A percentile compares a stretch with the other conserved stretches of the same genome.
These are phyloP conservation scores for Fusarium sarcochroum DNA, from an alignment of 2,329 filamentous ascomycete species.

Conservation along the genomic window DNA sequence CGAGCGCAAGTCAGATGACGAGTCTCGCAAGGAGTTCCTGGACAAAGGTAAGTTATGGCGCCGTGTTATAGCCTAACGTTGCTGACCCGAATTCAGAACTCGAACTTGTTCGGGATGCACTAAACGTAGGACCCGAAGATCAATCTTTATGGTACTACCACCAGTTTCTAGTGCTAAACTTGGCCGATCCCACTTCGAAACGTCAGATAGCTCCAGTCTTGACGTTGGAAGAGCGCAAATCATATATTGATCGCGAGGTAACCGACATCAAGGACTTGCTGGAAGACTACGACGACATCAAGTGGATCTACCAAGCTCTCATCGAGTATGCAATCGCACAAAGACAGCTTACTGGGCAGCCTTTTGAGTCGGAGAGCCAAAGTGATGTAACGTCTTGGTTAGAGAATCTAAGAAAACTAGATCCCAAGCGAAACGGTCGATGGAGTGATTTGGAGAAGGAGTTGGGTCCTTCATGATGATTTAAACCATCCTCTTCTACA, in stretches of 20 bases:
- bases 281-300: conserved; percentile 71
- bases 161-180: conserved; percentile 83
- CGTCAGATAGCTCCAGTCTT: conserved; percentile 76
- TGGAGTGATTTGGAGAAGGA: conserved; percentile 78
- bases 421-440: conserved; percentile 80
- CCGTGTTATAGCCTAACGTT: background rate
- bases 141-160: conserved; percentile 99
- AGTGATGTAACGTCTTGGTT: conserved; percentile 71
- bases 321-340: conserved; percentile 78
- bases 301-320: conserved; percentile 92
- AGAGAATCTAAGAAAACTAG: conserved; percentile 74
- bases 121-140: conserved; percentile 92
- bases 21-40: conserved; percentile 76
- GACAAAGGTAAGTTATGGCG: conserved; percentile 71
- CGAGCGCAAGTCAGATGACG: conserved; percentile 76
- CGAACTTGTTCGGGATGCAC: conserved; percentile 78
- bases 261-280: conserved; percentile 78
- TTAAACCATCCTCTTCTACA: background rate
- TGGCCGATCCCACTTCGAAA: conserved; percentile 64
- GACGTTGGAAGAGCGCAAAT: conserved; percentile 70
- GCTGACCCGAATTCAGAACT: conserved; percentile 70
- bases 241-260: conserved; percentile 79
- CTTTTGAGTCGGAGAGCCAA: conserved; percentile 57
- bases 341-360: conserved; percentile 64
- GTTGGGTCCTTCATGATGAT: conserved; percentile 41